Base-by-base conservation (phyloP, 345 rosid species). In the Camelina hispida region DNA sequence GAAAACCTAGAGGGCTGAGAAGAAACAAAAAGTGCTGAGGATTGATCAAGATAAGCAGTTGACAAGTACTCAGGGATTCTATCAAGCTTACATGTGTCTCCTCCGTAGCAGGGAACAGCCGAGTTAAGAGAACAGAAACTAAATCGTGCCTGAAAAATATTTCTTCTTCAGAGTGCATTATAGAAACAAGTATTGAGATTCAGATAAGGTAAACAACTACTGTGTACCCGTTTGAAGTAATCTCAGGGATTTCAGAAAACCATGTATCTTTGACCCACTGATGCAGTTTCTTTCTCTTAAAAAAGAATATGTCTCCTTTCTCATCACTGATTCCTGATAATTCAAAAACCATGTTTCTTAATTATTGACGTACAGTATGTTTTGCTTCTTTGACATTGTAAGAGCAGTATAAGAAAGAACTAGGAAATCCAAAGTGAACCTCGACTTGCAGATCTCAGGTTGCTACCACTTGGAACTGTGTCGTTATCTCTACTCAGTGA, bases 271-370 rank as follows among this genome's bases (percentile, higher is more conserved):
- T 76, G 73, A 85, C 85, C 90, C 84, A 84, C 50, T 81, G 87
- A 44, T 18, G 79, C 62, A 93, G 85, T 66, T 73, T 87, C 68
- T 80, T 75, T 75, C 91, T 87, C 86, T 84, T 89, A 64, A 52
- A 63, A 43, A 81, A 78, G 68, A 91, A 93, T 25, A 85, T 35
- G 30, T 81, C 86, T 14, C 32, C 80, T 50, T 56, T 72, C 58
- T 71, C 76, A 69, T 75, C 62, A 54, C 25, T 74, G 82, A 71
- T 69, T 67, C 83, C 93, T 82, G 87, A 53, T 59, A 65, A 78
- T 59, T 69, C 64, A 65, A 11, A 6, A 16, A 56, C 71, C 63
- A 44, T 15, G 67, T 71, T 47, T 64, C 68, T 48, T 57, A 47
- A 42, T 10, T 14, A 43, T 53, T 54, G 51, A 66, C 64, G 30